Conservation (phyloP, 306 rosid species). For the Gastrolobium villosum region DNA sequence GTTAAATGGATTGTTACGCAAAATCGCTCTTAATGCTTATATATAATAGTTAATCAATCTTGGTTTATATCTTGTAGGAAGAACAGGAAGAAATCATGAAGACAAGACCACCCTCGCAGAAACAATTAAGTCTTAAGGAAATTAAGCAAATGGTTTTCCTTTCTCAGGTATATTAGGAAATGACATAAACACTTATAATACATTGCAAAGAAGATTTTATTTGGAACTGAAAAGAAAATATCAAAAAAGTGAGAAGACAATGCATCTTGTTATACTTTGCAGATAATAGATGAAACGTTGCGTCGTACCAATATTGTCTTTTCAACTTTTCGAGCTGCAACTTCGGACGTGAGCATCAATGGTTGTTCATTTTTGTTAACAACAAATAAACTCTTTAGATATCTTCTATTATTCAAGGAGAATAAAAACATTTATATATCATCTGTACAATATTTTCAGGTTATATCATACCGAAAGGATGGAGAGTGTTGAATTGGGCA, state of each 20-base stretch:
- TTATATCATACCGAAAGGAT: background rate
- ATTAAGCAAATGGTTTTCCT: slow-evolving; percentile 64
- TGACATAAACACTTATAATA: too few species aligned
- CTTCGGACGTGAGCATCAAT: slow-evolving; percentile 45
- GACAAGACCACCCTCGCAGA: slow-evolving; percentile 43
- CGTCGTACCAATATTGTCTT: slow-evolving; percentile 42
- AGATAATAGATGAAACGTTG: slow-evolving; percentile 60
- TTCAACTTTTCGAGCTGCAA: slow-evolving; percentile 57
- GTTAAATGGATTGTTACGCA: too few species aligned
- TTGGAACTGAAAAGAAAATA: background rate
- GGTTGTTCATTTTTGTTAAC: slow-evolving; percentile 25
- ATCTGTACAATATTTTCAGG: background rate
- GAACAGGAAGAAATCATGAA: slow-evolving; percentile 61
- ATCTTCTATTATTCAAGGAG: too few species aligned
- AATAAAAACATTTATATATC: too few species aligned
- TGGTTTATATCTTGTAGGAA: slow-evolving; percentile 37
- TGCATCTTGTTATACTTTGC: background rate
- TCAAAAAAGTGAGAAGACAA: background rate
- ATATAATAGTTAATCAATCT: background rate
- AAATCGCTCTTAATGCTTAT: too few species aligned
- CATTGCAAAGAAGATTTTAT: too few species aligned
- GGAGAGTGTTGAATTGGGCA: background rate
- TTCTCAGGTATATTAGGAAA: slow-evolving; percentile 39
- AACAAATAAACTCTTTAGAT: too few species aligned
- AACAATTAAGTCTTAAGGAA: slow-evolving; percentile 49